These are phyloP conservation scores for Kazachstania sp. DNA, from an alignment of 1,139 yeast species.

Conservation along the genomic window DNA sequence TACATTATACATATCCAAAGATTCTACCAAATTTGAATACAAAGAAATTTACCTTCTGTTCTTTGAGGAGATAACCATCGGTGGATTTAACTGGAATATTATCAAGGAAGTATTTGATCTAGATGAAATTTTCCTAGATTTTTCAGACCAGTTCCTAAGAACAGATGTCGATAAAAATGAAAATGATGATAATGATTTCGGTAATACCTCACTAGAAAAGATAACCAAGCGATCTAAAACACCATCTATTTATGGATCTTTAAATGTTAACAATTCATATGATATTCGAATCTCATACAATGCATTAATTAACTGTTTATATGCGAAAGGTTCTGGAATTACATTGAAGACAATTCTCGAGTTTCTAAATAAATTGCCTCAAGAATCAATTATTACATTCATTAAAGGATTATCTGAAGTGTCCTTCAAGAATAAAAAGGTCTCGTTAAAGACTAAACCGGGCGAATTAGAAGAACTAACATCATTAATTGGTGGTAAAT, in stretches of 20 bases:
- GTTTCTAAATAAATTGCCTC: neutral
- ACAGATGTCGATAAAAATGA: neutral
- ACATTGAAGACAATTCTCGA: neutral
- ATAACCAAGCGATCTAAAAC: neutral
- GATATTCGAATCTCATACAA: neutral
- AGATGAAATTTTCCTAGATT: neutral
- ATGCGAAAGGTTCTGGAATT: neutral
- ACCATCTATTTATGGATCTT: neutral
- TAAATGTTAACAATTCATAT: neutral
- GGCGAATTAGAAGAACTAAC: conserved; percentile 14
- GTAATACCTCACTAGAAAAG: neutral
- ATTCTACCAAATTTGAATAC: neutral
- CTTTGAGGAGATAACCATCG: neutral
- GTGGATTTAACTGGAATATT: neutral
- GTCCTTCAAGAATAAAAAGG: neutral
- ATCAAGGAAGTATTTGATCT: neutral
- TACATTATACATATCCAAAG: neutral
- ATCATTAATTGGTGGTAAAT: conserved; percentile 18
- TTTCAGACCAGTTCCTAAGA: neutral
- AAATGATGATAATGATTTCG: neutral
- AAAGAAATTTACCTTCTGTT: neutral
- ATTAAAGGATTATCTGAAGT: neutral
- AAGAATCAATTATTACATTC: conserved; percentile 5
- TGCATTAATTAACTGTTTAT: neutral
- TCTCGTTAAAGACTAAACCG: neutral